phyloP scores from a whole-genome alignment of 768 basidiomycete genomes.

The Tylopilus plumbeoviolaceoides region DNA sequence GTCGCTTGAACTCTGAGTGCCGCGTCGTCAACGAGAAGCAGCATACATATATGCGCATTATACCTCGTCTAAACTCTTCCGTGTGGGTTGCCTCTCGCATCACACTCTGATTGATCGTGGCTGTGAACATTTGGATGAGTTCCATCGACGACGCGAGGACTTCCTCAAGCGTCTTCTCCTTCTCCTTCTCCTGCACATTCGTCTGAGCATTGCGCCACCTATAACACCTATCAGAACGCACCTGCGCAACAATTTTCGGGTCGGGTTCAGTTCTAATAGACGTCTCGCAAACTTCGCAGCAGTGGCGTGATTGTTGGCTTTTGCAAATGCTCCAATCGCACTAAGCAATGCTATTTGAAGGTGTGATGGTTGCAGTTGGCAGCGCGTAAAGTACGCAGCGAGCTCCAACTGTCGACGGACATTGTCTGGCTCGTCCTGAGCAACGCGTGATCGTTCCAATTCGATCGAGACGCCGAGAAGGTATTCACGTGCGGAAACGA shows the following conservation, averaged over 20 bases:
- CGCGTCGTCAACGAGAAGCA: conserved; percentile 8
- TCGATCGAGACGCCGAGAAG: conserved; percentile 91
- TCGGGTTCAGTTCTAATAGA: conserved; percentile 83
- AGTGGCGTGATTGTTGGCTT: conserved; percentile 91
- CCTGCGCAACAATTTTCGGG: conserved; percentile 78
- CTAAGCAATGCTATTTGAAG: conserved; percentile 89
- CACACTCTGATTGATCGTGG: conserved; percentile 14
- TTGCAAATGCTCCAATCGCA: conserved; percentile 84
- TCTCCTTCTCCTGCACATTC: no score
- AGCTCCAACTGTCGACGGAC: conserved; percentile 83
- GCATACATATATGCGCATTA: conserved; percentile 24
- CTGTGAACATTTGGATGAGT: conserved; percentile 16
- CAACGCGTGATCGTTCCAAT: conserved; percentile 80
- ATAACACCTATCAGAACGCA: conserved; percentile 28
- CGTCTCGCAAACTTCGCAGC: conserved; percentile 92
- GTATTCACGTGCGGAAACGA: conserved; percentile 85
- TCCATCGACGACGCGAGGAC: conserved; percentile 20
- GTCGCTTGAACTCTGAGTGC: conserved; percentile 22
- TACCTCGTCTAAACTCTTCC: conserved; percentile 25
- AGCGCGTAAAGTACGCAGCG: conserved; percentile 98
- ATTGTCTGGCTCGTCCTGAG: conserved; percentile 80
- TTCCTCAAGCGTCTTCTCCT: conserved; percentile 18
- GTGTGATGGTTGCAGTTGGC: conserved; percentile 83
- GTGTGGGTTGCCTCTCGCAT: conserved; percentile 15
- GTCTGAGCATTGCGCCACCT: not conserved